Conservation (phyloP, 805 yeast species). For the Metschnikowia hibisci region DNA sequence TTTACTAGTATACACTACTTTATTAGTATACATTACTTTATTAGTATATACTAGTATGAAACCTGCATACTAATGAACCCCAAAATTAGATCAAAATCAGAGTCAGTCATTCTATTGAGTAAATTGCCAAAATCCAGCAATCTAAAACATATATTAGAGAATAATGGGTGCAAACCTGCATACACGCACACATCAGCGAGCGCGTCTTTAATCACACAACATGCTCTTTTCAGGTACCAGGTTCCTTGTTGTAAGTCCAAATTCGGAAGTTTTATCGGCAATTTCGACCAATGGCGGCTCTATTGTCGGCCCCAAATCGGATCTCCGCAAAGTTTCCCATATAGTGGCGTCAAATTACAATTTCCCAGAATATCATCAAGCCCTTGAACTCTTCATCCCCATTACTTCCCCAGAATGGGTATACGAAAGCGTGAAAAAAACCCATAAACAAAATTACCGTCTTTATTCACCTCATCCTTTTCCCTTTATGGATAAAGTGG, state of each 20-base stretch:
- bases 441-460: slow-evolving; percentile 39
- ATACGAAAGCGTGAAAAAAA: slow-evolving; percentile 34
- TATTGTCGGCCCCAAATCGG: neutral
- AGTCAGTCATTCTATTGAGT: too few species aligned
- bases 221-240: slow-evolving; percentile 9
- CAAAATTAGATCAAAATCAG: too few species aligned
- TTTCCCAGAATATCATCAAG: slow-evolving; percentile 48
- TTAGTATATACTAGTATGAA: too few species aligned
- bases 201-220: neutral
- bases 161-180: slow-evolving; percentile 1
- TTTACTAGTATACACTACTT: too few species aligned
- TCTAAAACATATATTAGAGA: too few species aligned
- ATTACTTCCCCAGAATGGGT: slow-evolving; percentile 65
- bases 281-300: slow-evolving; percentile 13
- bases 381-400: slow-evolving; percentile 56
- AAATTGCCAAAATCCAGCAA: too few species aligned
- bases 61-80: too few species aligned
- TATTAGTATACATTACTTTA: too few species aligned
- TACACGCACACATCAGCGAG: neutral
- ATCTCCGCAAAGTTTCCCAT: slow-evolving; percentile 32
- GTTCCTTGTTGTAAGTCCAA: slow-evolving; percentile 7
- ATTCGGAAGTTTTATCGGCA: neutral
- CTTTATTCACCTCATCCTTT: slow-evolving; percentile 70
- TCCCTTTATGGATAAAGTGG: slow-evolving; percentile 57
- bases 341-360: slow-evolving; percentile 49